These are phyloP conservation scores for Sclerotinia nivalis DNA, from an alignment of 2,329 filamentous ascomycete species.

Conservation along the genomic window DNA sequence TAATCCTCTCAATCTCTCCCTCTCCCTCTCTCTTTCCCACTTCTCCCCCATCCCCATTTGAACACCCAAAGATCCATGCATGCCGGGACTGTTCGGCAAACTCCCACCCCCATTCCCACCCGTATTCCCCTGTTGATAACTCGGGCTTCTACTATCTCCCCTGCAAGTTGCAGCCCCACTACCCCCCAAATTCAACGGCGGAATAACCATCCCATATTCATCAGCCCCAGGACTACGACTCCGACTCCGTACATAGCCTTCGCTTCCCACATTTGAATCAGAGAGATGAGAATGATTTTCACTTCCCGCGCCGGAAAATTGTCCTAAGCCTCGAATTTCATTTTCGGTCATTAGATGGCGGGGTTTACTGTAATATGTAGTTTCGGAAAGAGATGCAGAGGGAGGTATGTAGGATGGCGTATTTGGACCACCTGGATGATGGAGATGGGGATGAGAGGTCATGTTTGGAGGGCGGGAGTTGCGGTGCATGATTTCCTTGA, in stretches of 20 bases:
- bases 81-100: background rate
- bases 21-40: background rate
- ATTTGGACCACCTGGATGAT: background rate
- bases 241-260: background rate
- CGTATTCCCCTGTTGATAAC: background rate
- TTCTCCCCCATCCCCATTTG: background rate
- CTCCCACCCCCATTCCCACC: background rate
- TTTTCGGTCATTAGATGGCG: slow-evolving; percentile 4
- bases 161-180: background rate
- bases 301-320: background rate
- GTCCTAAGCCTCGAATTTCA: background rate
- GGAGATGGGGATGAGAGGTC: background rate
- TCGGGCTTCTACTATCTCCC: background rate
- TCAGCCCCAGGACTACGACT: slow-evolving; percentile 5
- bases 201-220: background rate
- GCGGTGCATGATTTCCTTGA: slow-evolving; percentile 31
- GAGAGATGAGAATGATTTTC: slow-evolving; percentile 6
- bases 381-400: slow-evolving; percentile 6
- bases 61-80: background rate
- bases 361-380: slow-evolving; percentile 10
- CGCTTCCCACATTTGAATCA: background rate
- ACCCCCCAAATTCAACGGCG: background rate
- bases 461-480: slow-evolving; percentile 18
- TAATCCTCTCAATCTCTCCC: background rate
- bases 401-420: background rate